Evolutionary conservation across 108 stramenopile species (phyloP), one percentile per base, ranked within the genome.

Genomic region (Nitzschia sp.): DNA sequence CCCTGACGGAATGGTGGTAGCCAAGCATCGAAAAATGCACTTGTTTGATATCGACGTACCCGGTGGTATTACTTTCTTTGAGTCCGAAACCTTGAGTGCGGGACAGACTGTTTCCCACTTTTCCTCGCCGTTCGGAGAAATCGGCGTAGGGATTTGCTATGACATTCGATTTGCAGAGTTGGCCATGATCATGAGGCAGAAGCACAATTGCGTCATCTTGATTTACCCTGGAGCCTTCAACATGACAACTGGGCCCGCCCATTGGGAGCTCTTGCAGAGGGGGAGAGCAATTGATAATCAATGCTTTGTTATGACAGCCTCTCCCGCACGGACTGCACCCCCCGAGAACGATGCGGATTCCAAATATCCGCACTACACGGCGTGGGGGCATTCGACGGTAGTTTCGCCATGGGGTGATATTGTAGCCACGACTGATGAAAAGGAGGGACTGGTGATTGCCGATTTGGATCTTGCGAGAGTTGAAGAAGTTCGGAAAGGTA

Each of bases 151-250:
- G 16, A 99, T 99, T 52, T 99, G 99, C 55, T 99, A 99, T 78
- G 99, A 99, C 83, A 95, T 99, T 73, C 95, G 99, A 15, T 99
- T 99, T 63, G 94, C 98, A 11, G 97, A 98, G 78, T 95, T 96
- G 28, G 91, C 97, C 55, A 90, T 98, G 77, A 73, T 98, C 5
- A 54, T 99, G 68, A 83, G 91, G 4, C 77, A 89, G 58, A 73
- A 81, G 54, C 88, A 96, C 66, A 61, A 83, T 44, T 85, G 86
- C 63, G 65, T 84, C 28, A 66, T 99, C 8, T 46, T 94, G 2
- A 73, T 98, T 27, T 99, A 84, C 47, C 99, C 99, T 0, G 98
- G 99, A 11, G 99, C 99, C 22, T 99, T 99, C 92, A 99, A 99
- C 79, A 72, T 95, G 68, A 96, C 95, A 21, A 97, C 96, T 1